phyloP scores from a whole-genome alignment of 2,329 filamentous ascomycete genomes.

The Fusarium veterinarium region DNA sequence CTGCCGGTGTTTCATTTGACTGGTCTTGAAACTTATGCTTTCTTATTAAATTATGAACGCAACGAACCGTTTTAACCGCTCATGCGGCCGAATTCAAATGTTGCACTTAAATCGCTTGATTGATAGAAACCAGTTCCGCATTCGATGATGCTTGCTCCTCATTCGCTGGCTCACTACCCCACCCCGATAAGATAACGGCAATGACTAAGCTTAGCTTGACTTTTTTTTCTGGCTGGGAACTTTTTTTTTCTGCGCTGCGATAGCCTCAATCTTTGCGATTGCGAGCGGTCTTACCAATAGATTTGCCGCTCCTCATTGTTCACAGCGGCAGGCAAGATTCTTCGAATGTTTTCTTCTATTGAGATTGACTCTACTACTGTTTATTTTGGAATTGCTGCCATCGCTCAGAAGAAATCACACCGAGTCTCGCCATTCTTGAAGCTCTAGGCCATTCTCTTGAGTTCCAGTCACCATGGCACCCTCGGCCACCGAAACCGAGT shows the following conservation, averaged over 20 bases:
- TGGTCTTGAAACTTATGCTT: not conserved
- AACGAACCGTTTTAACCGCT: not conserved
- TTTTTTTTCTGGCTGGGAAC: slow-evolving; percentile 45
- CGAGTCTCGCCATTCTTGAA: slow-evolving; percentile 5
- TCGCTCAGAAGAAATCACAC: not conserved
- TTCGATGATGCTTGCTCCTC: slow-evolving; percentile 7
- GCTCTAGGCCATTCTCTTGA: slow-evolving; percentile 13
- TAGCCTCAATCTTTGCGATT: slow-evolving; percentile 44
- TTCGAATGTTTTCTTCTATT: not conserved
- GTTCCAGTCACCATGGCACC: slow-evolving; percentile 61
- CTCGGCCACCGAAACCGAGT: slow-evolving; percentile 72
- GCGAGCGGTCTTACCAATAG: slow-evolving; percentile 35
- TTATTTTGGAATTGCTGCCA: not conserved
- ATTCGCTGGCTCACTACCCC: slow-evolving; percentile 14
- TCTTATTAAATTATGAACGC: not conserved
- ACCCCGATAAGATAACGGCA: slow-evolving; percentile 14
- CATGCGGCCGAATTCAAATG: not conserved
- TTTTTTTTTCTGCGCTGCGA: slow-evolving; percentile 44
- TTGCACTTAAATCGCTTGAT: not conserved
- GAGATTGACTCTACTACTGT: not conserved
- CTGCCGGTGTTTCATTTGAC: not conserved
- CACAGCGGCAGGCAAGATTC: slow-evolving; percentile 16
- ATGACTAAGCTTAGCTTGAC: slow-evolving; percentile 23
- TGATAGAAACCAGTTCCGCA: not conserved
- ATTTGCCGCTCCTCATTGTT: slow-evolving; percentile 24